Conservation (phyloP, 2,329 filamentous ascomycete species). For the Fusarium virguliforme region DNA sequence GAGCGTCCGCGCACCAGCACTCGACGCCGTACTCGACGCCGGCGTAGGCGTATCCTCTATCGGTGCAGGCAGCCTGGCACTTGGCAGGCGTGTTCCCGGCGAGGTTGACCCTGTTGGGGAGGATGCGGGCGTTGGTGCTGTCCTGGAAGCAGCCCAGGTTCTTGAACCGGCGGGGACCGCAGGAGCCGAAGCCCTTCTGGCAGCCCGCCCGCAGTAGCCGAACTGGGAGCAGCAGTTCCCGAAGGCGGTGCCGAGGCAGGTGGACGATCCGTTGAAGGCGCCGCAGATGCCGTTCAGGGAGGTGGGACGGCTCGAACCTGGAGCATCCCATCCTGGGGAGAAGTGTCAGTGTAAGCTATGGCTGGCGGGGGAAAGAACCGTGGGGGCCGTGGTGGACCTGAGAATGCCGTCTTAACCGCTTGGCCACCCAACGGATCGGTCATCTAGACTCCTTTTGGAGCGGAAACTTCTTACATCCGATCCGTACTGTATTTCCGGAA, state of each 20-base stretch:
- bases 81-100: neutral
- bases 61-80: neutral
- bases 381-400: neutral
- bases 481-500: neutral
- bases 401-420: conserved; percentile 8
- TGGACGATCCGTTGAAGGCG: neutral
- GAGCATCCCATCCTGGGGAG: neutral
- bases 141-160: neutral
- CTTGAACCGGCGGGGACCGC: neutral
- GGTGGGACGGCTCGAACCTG: neutral
- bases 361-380: too few relatives aligned
- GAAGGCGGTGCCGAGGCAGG: neutral
- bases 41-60: neutral
- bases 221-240: conserved; percentile 2
- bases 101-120: neutral
- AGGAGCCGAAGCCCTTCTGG: neutral
- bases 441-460: neutral
- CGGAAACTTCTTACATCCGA: neutral
- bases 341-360: neutral
- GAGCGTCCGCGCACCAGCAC: neutral
- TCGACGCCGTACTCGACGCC: neutral
- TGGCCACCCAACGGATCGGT: neutral
- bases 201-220: neutral
- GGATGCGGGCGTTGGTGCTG: neutral
- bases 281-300: neutral